Base-by-base conservation (phyloP, 2,329 filamentous ascomycete genomes). In the Xylaria sp. region DNA sequence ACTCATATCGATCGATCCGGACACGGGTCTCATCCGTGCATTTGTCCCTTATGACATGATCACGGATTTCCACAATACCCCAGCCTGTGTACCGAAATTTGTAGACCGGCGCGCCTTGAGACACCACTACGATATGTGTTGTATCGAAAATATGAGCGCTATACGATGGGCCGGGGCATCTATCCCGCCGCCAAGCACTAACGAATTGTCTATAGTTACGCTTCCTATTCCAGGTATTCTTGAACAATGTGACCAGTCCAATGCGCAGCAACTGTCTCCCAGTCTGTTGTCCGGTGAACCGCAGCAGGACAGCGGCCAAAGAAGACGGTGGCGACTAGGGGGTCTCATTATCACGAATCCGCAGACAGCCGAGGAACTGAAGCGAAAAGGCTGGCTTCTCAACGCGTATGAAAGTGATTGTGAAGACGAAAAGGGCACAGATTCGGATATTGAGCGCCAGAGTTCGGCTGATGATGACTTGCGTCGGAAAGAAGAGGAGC, bases 71-170 rank as follows among this genome's bases (percentile, higher is more conserved):
- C 48, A 53, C 12, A n/a, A n/a, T 30, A 53, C 21, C 7, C 2
- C 3, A 8, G 24, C 24, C 8, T 8, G 3, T 14, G 4, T 53
- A 17, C 21, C 24, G 3, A 14, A 14, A 8, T 3, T 2, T 21
- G 21, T 53, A 24, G 21, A n/a, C 48, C 8, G 6, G 6, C 17
- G 3, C 14, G 48, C 48, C 21, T 6, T 53, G 24, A 19, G 48
- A 8, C 48, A 53, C 21, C 24, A 53, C 6, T 53, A 53, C 14
- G 24, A 53, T 11, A 53, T 53, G 48, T 53, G 24, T 53, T 53
- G 48, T 17, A 53, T 30, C 11, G 48, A 53, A 30, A 53, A 53
- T 27, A 53, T 53, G 48, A 53, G 21, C 12, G 21, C 48, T 14
- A 53, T 3, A 21, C 48, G 9, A 21, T 27, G 6, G 17, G 7